A percentile compares a stretch with the other conserved stretches of the same genome.
Conservation (phyloP, 1,284 basidiomycete genomes). For the Hymenochaete sp. region DNA sequence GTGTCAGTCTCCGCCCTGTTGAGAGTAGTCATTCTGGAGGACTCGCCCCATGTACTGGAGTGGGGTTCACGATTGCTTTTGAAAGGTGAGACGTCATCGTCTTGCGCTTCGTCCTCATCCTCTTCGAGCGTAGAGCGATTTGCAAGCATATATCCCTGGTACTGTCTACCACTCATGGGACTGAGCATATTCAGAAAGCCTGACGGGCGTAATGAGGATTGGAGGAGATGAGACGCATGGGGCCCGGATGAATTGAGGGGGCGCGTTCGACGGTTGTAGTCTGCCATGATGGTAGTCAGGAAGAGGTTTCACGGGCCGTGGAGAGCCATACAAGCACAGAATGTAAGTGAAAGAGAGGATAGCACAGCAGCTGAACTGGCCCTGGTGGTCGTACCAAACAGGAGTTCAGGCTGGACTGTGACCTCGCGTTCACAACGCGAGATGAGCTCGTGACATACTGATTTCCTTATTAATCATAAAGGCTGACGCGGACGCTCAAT, state of each 20-base stretch:
- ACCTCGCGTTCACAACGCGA: too few species aligned
- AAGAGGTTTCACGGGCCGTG: too few species aligned
- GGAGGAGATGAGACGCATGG: constrained; percentile 14
- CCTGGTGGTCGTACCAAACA: too few species aligned
- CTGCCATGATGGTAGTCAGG: too few species aligned
- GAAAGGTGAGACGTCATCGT: constrained; percentile 40
- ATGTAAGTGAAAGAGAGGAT: too few species aligned
- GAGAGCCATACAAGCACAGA: too few species aligned
- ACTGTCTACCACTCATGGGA: constrained; percentile 55
- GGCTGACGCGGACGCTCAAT: not conserved
- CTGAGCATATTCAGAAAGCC: constrained; percentile 73
- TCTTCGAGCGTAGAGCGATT: constrained; percentile 60
- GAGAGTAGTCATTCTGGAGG: constrained; percentile 46
- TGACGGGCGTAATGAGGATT: constrained; percentile 16
- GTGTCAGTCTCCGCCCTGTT: too few species aligned
- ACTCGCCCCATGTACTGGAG: constrained; percentile 51
- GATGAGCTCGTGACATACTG: not conserved
- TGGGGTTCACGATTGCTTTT: constrained; percentile 44
- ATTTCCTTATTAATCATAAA: too few species aligned
- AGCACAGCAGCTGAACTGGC: too few species aligned
- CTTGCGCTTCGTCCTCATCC: constrained; percentile 46
- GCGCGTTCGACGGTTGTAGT: too few species aligned
- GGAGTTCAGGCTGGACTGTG: too few species aligned
- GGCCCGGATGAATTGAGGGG: constrained; percentile 12
- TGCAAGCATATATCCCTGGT: constrained; percentile 62